Percentiles rank a stretch among this genome's conserved stretches.
Evolutionary conservation across 139 green algal species (phyloP).

Genomic region (Chlorella vulgaris): DNA sequence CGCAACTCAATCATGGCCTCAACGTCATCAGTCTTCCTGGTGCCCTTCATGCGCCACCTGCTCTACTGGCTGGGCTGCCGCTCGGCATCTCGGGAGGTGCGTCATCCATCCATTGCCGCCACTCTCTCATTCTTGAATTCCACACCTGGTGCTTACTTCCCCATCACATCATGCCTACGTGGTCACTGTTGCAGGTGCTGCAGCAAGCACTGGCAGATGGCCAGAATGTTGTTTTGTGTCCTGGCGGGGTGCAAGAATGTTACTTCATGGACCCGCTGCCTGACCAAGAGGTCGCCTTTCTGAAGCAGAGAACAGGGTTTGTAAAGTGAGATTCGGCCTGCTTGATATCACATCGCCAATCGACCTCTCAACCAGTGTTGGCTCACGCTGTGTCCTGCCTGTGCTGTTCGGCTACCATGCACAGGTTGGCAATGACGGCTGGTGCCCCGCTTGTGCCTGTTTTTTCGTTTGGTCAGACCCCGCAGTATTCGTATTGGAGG

Average conservation of each 20-base stretch:
- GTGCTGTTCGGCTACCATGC: background rate
- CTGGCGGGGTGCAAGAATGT: slow-evolving; percentile 70
- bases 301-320: slow-evolving; percentile 75
- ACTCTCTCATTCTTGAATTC: background rate
- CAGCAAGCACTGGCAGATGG: background rate
- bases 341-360: background rate
- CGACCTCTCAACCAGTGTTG: background rate
- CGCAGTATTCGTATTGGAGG: slow-evolving; percentile 66
- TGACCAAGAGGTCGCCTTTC: slow-evolving; percentile 68
- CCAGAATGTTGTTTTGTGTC: slow-evolving; percentile 43
- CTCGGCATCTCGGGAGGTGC: slow-evolving; percentile 8
- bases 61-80: slow-evolving; percentile 46
- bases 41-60: slow-evolving; percentile 37
- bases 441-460: slow-evolving; percentile 77
- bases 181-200: slow-evolving; percentile 13
- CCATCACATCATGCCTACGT: background rate
- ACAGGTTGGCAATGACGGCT: slow-evolving; percentile 66
- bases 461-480: slow-evolving; percentile 89
- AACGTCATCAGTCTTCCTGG: slow-evolving; percentile 13
- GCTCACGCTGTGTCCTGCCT: too few species aligned
- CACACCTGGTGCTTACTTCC: background rate
- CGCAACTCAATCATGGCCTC: background rate
- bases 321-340: slow-evolving; percentile 55
- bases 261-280: slow-evolving; percentile 63
- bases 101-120: background rate